Evolutionary conservation across 2,329 filamentous ascomycete genomes (phyloP).

Genomic region (Camillea tinctor): DNA sequence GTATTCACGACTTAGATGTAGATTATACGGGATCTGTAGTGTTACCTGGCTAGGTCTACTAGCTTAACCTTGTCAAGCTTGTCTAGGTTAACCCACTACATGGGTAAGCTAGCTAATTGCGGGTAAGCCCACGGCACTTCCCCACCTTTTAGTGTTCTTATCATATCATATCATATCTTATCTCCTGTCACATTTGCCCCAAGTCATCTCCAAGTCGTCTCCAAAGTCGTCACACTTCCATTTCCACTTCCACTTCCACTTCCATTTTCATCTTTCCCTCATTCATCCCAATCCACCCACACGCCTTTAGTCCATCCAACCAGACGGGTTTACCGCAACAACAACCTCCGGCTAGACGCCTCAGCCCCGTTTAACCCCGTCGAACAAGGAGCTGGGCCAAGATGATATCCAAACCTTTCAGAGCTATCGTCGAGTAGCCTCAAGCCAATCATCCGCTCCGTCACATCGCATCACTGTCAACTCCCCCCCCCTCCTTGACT

Average conservation of each 20-base stretch:
- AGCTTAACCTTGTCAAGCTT: no score
- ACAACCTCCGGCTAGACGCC: not conserved
- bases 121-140: not conserved
- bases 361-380: not conserved
- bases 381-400: slow-evolving; percentile 3
- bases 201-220: no score
- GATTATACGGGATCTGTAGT: no score
- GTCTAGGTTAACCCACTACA: not conserved
- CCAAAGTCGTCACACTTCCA: not conserved
- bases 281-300: no score
- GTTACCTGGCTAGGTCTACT: no score
- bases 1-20: no score
- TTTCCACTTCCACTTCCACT: not conserved
- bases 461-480: not conserved
- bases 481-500: not conserved
- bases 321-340: not conserved
- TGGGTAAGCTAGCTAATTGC: not conserved
- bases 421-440: slow-evolving; percentile 10
- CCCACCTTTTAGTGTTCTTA: not conserved
- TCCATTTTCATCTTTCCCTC: no score
- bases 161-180: not conserved
- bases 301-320: no score
- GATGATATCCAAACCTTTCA: slow-evolving; percentile 10
- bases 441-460: not conserved
- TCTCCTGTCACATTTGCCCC: not conserved